Conservation (phyloP, 129 eudicot genomes). For the Escallonia herrerae region DNA sequence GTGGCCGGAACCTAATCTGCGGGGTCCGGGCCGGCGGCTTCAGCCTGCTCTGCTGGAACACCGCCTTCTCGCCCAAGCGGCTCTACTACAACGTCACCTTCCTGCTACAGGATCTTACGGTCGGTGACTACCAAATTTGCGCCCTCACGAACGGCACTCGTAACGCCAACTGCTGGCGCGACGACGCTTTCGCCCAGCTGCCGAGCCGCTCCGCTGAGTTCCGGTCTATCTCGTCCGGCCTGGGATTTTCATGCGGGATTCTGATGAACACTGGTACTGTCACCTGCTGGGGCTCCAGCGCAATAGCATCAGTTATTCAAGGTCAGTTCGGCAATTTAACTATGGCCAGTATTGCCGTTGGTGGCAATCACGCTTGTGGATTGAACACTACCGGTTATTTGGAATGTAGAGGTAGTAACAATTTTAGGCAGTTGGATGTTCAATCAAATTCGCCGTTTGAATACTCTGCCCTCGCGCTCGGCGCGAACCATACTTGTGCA, state of each 20-base stretch:
- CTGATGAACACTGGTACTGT: slow-evolving; percentile 18
- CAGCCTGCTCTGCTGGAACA: slow-evolving; percentile 67
- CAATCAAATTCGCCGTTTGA: slow-evolving; percentile 37
- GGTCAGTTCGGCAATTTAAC: slow-evolving; percentile 25
- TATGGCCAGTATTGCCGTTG: slow-evolving; percentile 54
- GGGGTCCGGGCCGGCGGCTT: slow-evolving; percentile 73
- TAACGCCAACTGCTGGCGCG: slow-evolving; percentile 65
- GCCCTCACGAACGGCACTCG: slow-evolving; percentile 33
- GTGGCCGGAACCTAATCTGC: slow-evolving; percentile 68
- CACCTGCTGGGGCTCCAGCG: slow-evolving; percentile 47
- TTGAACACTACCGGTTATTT: slow-evolving; percentile 38
- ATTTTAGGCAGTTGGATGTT: slow-evolving; percentile 35
- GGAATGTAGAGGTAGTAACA: slow-evolving; percentile 58
- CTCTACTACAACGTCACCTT: slow-evolving; percentile 37
- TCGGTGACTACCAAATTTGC: slow-evolving; percentile 71
- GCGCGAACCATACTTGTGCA: slow-evolving; percentile 62
- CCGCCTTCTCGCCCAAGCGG: slow-evolving; percentile 44
- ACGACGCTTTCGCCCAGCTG: slow-evolving; percentile 11
- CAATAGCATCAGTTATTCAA: slow-evolving; percentile 28
- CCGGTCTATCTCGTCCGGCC: slow-evolving; percentile 46
- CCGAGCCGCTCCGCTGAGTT: slow-evolving; percentile 16
- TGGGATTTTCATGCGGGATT: slow-evolving; percentile 76
- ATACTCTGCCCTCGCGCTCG: slow-evolving; percentile 51
- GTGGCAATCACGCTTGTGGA: slow-evolving; percentile 77
- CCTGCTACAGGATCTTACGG: slow-evolving; percentile 23